Percentiles rank a stretch among this genome's conserved stretches.
These are phyloP conservation scores for Cyberlindnera mississippiensis DNA, from an alignment of 805 yeast species.

Conservation along the genomic window DNA sequence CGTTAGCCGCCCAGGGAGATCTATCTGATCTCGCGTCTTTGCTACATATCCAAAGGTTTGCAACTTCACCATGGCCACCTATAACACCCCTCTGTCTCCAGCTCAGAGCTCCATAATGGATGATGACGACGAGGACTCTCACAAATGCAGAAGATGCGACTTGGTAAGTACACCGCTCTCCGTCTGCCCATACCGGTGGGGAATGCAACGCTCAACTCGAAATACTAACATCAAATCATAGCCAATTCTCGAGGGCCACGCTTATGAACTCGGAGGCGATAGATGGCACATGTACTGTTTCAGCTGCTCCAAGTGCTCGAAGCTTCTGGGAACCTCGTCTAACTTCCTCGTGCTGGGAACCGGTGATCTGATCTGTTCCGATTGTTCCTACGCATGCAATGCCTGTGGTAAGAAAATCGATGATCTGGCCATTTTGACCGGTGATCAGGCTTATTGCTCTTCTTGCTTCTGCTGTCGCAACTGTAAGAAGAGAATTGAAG, in stretches of 20 bases:
- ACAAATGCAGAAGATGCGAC: slow-evolving; percentile 40
- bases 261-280: slow-evolving; percentile 90
- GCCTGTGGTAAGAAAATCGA: slow-evolving; percentile 84
- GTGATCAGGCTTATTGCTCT: slow-evolving; percentile 92
- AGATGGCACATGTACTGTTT: slow-evolving; percentile 97
- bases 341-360: slow-evolving; percentile 90
- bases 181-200: background rate
- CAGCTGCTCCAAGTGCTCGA: slow-evolving; percentile 78
- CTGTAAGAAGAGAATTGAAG: slow-evolving; percentile 82
- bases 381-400: slow-evolving; percentile 88
- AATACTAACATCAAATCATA: background rate
- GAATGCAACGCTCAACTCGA: background rate
- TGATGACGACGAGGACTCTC: slow-evolving; percentile 24
- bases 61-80: slow-evolving; percentile 9
- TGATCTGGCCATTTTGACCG: slow-evolving; percentile 90
- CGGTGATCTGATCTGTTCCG: slow-evolving; percentile 84
- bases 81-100: slow-evolving; percentile 9
- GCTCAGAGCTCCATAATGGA: slow-evolving; percentile 9
- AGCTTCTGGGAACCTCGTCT: slow-evolving; percentile 77
- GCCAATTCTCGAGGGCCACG: slow-evolving; percentile 82
- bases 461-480: slow-evolving; percentile 85
- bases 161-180: slow-evolving; percentile 19
- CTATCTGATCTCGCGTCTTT: background rate
- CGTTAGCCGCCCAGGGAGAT: too few relatives aligned
- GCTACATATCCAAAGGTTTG: too few relatives aligned